Evolutionary conservation across 75 land plant genomes (phyloP).

Genomic region (Cupressus sempervirens): DNA sequence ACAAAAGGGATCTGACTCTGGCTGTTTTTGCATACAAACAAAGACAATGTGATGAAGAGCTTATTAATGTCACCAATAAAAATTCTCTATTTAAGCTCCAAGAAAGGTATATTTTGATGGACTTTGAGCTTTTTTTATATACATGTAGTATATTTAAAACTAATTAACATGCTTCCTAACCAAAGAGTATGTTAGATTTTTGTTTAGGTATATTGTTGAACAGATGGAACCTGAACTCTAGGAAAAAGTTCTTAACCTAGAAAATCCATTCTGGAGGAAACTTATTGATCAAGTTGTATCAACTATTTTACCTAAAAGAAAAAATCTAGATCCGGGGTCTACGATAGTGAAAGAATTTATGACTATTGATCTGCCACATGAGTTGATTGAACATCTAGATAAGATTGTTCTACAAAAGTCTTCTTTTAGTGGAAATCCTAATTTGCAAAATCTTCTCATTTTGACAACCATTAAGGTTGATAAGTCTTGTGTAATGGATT

Average conservation of each 20-base stretch:
- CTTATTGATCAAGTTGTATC: constrained; percentile 99
- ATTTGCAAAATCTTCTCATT: no score
- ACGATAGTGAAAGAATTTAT: constrained; percentile 99
- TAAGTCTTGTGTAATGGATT: no score
- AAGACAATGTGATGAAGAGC: constrained; percentile 98
- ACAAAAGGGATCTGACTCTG: constrained; percentile 96
- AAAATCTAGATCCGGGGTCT: constrained; percentile 98
- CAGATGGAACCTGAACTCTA: constrained; percentile 94
- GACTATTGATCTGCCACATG: constrained; percentile 99
- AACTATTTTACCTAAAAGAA: constrained; percentile 98
- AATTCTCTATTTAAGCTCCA: constrained; percentile 96
- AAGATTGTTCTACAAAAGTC: constrained; percentile 99
- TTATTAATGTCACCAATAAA: constrained; percentile 94
- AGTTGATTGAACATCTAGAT: constrained; percentile 93
- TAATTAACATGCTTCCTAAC: not conserved
- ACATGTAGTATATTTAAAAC: not conserved
- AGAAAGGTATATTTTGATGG: constrained; percentile 56
- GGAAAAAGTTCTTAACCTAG: constrained; percentile 80
- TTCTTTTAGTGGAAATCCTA: constrained; percentile 96
- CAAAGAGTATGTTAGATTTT: not conserved
- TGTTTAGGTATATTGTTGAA: constrained; percentile 89
- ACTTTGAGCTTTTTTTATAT: not conserved
- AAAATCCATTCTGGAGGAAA: constrained; percentile 86
- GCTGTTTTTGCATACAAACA: constrained; percentile 98
- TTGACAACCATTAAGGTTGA: no score